phyloP scores from a whole-genome alignment of 2,329 filamentous ascomycete genomes.

The Diaporthe batatas region DNA sequence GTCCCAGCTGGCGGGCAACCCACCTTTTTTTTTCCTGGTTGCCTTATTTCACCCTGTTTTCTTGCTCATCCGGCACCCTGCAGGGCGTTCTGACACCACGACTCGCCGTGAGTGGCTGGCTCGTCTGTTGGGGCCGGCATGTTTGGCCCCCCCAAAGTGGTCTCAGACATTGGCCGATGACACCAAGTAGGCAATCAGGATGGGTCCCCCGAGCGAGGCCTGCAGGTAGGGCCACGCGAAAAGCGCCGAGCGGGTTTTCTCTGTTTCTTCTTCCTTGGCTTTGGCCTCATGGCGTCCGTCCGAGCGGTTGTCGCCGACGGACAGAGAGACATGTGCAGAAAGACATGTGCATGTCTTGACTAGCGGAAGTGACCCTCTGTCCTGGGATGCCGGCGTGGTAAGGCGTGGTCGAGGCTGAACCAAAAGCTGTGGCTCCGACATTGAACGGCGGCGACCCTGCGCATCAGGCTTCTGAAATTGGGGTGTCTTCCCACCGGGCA shows the following conservation, averaged over 20 bases:
- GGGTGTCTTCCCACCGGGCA: neutral
- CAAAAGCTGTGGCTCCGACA: neutral
- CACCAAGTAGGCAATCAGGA: constrained; percentile 28
- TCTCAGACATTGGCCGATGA: constrained; percentile 26
- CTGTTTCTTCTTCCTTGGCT: neutral
- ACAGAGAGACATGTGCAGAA: neutral
- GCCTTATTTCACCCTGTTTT: constrained; percentile 26
- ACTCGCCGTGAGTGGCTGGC: constrained; percentile 16
- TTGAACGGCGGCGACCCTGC: neutral
- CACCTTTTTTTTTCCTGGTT: constrained; percentile 1
- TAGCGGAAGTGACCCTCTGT: constrained; percentile 15
- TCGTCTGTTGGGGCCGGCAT: neutral
- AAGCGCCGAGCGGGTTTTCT: neutral
- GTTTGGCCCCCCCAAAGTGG: constrained; percentile 5
- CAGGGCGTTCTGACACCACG: constrained; percentile 1
- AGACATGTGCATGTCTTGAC: neutral
- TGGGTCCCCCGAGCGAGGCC: constrained; percentile 10
- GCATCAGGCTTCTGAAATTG: neutral
- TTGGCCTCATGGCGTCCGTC: constrained; percentile 13
- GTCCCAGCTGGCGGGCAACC: neutral
- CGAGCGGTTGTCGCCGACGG: constrained; percentile 1
- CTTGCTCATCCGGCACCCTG: constrained; percentile 7
- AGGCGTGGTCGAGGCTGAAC: neutral
- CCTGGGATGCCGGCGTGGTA: neutral
- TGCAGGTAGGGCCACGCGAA: constrained; percentile 16